These are phyloP conservation scores for Somion occarium DNA, from an alignment of 1,284 basidiomycete genomes.

Conservation along the genomic window DNA sequence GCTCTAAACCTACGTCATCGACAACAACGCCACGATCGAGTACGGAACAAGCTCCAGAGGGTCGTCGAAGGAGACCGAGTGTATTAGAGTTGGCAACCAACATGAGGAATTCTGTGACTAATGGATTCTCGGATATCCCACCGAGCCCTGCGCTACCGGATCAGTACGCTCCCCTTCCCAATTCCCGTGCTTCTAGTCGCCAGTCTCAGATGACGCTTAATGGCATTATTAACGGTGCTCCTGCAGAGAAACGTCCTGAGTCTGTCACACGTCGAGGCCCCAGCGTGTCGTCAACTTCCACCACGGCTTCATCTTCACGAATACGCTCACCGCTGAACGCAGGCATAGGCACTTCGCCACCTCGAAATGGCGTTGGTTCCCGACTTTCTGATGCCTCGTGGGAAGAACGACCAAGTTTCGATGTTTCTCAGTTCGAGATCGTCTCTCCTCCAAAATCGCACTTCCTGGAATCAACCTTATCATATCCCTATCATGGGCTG, in stretches of 20 bases:
- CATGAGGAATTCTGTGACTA: slow-evolving; percentile 25
- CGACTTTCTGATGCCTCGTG: slow-evolving; percentile 30
- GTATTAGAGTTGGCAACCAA: slow-evolving; percentile 29
- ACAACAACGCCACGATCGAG: slow-evolving; percentile 26
- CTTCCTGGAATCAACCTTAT: slow-evolving; percentile 21
- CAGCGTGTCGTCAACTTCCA: slow-evolving; percentile 24
- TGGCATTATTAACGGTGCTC: slow-evolving; percentile 1
- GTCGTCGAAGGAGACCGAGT: slow-evolving; percentile 33
- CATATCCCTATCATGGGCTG: slow-evolving; percentile 37
- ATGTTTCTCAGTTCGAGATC: slow-evolving; percentile 33
- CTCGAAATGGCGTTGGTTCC: slow-evolving; percentile 21
- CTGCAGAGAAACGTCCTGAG: slow-evolving; percentile 17
- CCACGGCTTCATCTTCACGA: slow-evolving; percentile 21
- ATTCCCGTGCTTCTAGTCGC: slow-evolving; percentile 28
- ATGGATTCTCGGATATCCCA: slow-evolving; percentile 30
- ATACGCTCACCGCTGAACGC: slow-evolving; percentile 24
- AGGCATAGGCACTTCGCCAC: slow-evolving; percentile 25
- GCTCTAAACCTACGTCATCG: slow-evolving; percentile 16
- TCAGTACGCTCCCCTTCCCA: slow-evolving; percentile 22
- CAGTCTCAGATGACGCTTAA: slow-evolving; percentile 26
- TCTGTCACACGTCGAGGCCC: slow-evolving; percentile 12
- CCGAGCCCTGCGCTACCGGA: slow-evolving; percentile 39
- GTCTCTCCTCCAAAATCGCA: slow-evolving; percentile 25
- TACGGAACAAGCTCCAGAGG: slow-evolving; percentile 24
- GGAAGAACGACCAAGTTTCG: slow-evolving; percentile 29